Evolutionary conservation across 768 basidiomycete genomes (phyloP), one percentile per base, ranked within the genome.

Genomic region (Leccinum obscurum): DNA sequence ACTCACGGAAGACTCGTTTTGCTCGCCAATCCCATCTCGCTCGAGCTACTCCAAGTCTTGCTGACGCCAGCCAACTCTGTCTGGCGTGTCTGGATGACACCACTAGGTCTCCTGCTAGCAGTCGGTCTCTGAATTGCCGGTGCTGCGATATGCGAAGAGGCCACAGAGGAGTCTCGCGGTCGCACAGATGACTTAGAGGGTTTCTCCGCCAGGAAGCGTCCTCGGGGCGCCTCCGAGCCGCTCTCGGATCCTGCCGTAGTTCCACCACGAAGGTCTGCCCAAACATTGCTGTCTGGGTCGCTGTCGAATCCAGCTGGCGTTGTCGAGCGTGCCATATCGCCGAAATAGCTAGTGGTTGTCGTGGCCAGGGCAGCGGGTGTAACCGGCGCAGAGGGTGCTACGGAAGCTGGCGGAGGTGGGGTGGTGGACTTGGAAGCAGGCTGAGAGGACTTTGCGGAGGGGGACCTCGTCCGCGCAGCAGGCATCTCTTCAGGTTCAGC

Each of bases 401-500:
- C 60, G 34, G 70, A 62, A 53, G 62, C 62, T 32, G 64, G 66
- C 0, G 62, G 66, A 2, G 69, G 64, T 17, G 62, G 60, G 2
- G 68, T 64, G 15, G 53, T 50, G 9, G 66, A 59, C 17, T 66
- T 68, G 39, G 68, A 65, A 50, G 65, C 41, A 11, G 60, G 56
- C 2, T 55, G 63, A 53, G 70, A 66, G 7, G 65, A 58, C 4
- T 55, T 51, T 22, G 64, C 50, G n/a, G 63, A 59, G 2, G 61
- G 54, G 14, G 58, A 41, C 6, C 56, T 61, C 5, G 56, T 24
- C 37, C n/a, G 66, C 13, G 55, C 50, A 24, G 41, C 26, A 22
- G 62, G 30, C 17, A 74, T 55, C 14, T 70, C 77, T 46, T 85
- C 84, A 3, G 79, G 76, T 54, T 83, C 81, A 24, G 80, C 81